Conservation (phyloP, 352 stramenopile genomes). For the Globisporangium lucens region DNA sequence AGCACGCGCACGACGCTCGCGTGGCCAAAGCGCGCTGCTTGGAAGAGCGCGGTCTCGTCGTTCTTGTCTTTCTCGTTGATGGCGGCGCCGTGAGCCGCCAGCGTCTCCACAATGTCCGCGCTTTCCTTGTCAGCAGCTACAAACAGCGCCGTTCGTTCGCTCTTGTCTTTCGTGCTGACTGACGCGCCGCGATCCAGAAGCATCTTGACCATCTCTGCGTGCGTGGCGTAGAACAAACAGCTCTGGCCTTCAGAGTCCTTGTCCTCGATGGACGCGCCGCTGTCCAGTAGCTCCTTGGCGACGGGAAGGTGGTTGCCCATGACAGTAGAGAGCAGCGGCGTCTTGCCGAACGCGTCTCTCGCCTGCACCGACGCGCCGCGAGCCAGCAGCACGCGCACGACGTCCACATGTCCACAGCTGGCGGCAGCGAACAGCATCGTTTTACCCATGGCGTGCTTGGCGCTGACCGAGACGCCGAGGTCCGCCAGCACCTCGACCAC, state of each 20-base stretch:
- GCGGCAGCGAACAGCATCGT: constrained; percentile 17
- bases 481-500: constrained; percentile 13
- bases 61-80: constrained; percentile 17
- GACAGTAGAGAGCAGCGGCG: constrained; percentile 12
- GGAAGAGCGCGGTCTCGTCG: constrained; percentile 17
- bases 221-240: constrained; percentile 18
- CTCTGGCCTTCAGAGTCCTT: constrained; percentile 12
- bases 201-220: constrained; percentile 4
- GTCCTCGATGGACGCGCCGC: constrained; percentile 6
- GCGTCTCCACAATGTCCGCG: constrained; percentile 9
- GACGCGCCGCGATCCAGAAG: constrained; percentile 9
- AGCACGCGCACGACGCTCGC: neutral
- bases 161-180: constrained; percentile 1
- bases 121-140: constrained; percentile 11
- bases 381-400: constrained; percentile 14
- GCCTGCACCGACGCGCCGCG: constrained; percentile 7
- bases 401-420: constrained; percentile 12
- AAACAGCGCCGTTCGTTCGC: constrained; percentile 17
- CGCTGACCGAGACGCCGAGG: constrained; percentile 5
- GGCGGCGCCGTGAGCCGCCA: neutral
- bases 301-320: constrained; percentile 15
- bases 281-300: constrained; percentile 4
- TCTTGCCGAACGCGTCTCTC: constrained; percentile 18
- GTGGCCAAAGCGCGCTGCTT: constrained; percentile 15
- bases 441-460: constrained; percentile 16